phyloP scores from a whole-genome alignment of 805 yeast genomes.

The Priceomyces medius region DNA sequence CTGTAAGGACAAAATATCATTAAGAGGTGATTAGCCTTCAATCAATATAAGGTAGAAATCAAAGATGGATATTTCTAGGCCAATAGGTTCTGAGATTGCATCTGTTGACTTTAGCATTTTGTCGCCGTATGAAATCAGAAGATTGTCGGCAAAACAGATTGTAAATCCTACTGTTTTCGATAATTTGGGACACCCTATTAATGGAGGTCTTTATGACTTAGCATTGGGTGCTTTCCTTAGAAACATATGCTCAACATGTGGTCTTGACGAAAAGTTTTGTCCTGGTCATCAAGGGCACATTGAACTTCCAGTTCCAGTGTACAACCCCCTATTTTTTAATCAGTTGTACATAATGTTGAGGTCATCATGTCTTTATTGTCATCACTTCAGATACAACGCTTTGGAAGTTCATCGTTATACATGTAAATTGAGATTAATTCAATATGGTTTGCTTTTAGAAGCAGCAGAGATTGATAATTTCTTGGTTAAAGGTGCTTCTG shows the following conservation, averaged over 20 bases:
- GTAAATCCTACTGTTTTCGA: conserved; percentile 96
- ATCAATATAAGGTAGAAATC: not conserved
- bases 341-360: conserved; percentile 85
- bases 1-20: conserved; percentile 7
- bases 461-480: conserved; percentile 70
- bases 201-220: conserved; percentile 90
- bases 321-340: conserved; percentile 90
- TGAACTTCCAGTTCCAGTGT: conserved; percentile 92
- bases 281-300: conserved; percentile 99
- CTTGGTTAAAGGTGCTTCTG: conserved; percentile 35
- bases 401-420: conserved; percentile 72
- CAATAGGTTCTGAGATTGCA: conserved; percentile 90
- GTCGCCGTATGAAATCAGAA: conserved; percentile 76
- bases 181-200: conserved; percentile 91
- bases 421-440: conserved; percentile 78
- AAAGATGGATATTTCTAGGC: conserved; percentile 90
- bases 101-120: conserved; percentile 91
- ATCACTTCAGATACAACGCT: conserved; percentile 69
- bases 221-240: conserved; percentile 92
- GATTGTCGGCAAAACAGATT: conserved; percentile 90
- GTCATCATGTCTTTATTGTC: conserved; percentile 86
- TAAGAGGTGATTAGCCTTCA: not conserved
- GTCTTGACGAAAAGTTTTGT: conserved; percentile 88
- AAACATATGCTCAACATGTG: conserved; percentile 92
- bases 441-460: conserved; percentile 85